Conservation (phyloP, 108 stramenopile genomes). For the Nitzschia sp. region DNA sequence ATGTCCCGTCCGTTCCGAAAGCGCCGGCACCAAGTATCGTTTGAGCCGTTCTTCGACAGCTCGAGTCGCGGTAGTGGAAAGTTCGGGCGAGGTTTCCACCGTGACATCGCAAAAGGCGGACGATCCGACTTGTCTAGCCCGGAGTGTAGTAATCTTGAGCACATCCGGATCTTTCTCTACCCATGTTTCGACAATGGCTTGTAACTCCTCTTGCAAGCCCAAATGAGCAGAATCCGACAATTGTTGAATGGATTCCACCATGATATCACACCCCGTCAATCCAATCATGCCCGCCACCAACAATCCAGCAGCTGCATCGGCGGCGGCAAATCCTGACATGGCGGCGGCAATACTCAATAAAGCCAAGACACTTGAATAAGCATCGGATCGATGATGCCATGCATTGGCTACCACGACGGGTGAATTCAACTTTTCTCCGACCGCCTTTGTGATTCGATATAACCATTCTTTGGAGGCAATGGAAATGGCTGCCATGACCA, state of each 20-base stretch:
- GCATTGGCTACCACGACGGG: constrained; percentile 98
- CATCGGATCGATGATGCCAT: constrained; percentile 97
- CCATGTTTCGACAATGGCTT: constrained; percentile 17
- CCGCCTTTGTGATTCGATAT: constrained; percentile 80
- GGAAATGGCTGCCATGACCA: constrained; percentile 81
- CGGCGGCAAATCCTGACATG: constrained; percentile 65
- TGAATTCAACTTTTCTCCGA: constrained; percentile 83
- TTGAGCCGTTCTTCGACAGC: constrained; percentile 63
- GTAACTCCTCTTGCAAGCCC: constrained; percentile 41
- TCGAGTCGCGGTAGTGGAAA: constrained; percentile 65
- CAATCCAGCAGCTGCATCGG: constrained; percentile 93
- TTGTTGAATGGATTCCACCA: constrained; percentile 82
- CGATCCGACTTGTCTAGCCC: constrained; percentile 81
- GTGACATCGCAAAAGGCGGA: constrained; percentile 66
- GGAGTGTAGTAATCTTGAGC: constrained; percentile 46
- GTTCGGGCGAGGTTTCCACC: constrained; percentile 43
- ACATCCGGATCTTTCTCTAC: constrained; percentile 53
- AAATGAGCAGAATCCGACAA: constrained; percentile 82
- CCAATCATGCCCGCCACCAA: constrained; percentile 95
- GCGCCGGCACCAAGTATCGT: not conserved
- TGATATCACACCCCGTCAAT: constrained; percentile 88
- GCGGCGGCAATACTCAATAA: constrained; percentile 87
- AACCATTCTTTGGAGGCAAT: constrained; percentile 95
- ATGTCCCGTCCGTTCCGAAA: not conserved
- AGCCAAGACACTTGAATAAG: constrained; percentile 91